phyloP scores from a whole-genome alignment of 345 rosid species.

The Corymbia maculata region DNA sequence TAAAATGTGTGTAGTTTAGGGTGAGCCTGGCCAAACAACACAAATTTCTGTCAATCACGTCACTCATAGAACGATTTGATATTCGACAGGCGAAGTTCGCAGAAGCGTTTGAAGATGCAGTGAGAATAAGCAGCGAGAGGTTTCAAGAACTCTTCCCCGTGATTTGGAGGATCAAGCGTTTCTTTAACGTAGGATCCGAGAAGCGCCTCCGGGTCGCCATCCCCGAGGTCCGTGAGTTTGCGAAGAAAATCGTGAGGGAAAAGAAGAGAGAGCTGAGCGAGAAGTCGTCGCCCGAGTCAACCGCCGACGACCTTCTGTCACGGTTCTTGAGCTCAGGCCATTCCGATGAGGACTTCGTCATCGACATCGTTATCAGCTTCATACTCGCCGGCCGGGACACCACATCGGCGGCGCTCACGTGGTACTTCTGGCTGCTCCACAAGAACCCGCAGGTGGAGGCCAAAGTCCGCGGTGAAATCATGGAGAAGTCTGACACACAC shows the following conservation, averaged over 20 bases:
- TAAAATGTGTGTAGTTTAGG: background rate
- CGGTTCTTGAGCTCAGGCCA: slow-evolving; percentile 39
- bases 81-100: background rate
- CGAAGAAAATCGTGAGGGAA: slow-evolving; percentile 25
- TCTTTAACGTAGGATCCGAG: background rate
- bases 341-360: slow-evolving; percentile 24
- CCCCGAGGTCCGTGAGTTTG: slow-evolving; percentile 27
- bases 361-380: slow-evolving; percentile 47
- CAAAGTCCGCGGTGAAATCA: slow-evolving; percentile 24
- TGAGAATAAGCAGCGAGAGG: background rate
- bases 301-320: slow-evolving; percentile 37
- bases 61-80: background rate
- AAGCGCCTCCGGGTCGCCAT: background rate
- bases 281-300: slow-evolving; percentile 2
- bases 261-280: slow-evolving; percentile 20
- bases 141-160: background rate
- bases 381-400: slow-evolving; percentile 55
- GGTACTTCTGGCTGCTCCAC: slow-evolving; percentile 57
- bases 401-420: slow-evolving; percentile 50
- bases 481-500: background rate
- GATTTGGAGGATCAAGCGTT: slow-evolving; percentile 8
- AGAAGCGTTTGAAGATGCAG: background rate
- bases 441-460: slow-evolving; percentile 18
- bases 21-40: background rate
- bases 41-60: background rate